Percentiles rank a stretch among this genome's conserved stretches.
Evolutionary conservation across 1,284 basidiomycete species (phyloP).

Genomic region (Puccinia polysora): DNA sequence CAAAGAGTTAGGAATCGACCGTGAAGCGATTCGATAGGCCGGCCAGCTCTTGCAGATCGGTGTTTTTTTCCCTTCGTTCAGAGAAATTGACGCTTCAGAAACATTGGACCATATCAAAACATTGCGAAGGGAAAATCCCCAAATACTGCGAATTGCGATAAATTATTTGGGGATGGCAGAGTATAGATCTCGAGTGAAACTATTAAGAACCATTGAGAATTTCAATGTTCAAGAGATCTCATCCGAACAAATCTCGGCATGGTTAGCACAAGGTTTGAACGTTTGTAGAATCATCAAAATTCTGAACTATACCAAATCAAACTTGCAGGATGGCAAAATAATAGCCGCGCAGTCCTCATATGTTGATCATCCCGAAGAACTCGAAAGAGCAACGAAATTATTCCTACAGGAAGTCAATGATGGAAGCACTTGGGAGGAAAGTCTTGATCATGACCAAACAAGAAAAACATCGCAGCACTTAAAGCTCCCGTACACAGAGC

Average conservation of each 20-base stretch:
- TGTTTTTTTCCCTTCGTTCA: slow-evolving; percentile 2
- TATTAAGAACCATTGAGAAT: background rate
- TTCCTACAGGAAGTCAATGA: too few relatives aligned
- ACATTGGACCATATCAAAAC: background rate
- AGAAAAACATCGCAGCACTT: too few relatives aligned
- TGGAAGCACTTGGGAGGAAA: too few relatives aligned
- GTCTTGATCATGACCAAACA: too few relatives aligned
- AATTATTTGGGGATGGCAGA: background rate
- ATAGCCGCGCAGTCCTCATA: too few relatives aligned
- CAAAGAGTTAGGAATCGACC: background rate
- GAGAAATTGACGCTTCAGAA: background rate
- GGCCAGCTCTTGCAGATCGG: background rate
- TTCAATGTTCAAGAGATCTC: background rate
- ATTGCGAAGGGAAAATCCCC: background rate
- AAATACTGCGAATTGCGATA: background rate
- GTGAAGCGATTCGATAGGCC: background rate
- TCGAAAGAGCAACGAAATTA: too few relatives aligned
- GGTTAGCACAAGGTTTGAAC: background rate
- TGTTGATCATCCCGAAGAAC: too few relatives aligned
- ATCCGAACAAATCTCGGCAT: background rate
- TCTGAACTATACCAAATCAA: too few relatives aligned
- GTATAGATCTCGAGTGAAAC: background rate
- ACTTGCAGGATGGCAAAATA: too few relatives aligned
- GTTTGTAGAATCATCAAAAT: background rate
- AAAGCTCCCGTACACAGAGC: too few relatives aligned